phyloP scores from a whole-genome alignment of 2,329 filamentous ascomycete species.

The Trichophyton mentagrophytes region DNA sequence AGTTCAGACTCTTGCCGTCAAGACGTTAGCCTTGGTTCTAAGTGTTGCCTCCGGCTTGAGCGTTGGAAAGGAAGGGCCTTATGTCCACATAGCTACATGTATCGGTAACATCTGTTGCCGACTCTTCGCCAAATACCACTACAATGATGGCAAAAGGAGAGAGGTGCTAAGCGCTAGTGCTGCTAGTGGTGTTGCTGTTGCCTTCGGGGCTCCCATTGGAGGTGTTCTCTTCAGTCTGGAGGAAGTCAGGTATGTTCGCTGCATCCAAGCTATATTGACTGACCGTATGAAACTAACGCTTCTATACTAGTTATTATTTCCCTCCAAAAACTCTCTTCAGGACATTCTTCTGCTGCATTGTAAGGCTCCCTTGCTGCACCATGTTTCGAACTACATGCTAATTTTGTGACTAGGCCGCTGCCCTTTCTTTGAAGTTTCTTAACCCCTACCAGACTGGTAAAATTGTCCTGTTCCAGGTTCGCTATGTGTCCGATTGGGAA shows the following conservation, averaged over 20 bases:
- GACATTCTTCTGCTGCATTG: conserved; percentile 97
- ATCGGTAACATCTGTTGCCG: conserved; percentile 92
- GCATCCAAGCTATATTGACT: neutral
- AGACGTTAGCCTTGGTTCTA: conserved; percentile 68
- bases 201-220: conserved; percentile 85
- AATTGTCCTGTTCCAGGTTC: conserved; percentile 91
- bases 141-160: conserved; percentile 84
- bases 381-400: neutral
- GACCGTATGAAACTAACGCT: neutral
- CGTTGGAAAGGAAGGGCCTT: conserved; percentile 87
- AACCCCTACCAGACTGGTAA: conserved; percentile 95
- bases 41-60: conserved; percentile 88
- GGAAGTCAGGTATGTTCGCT: conserved; percentile 51
- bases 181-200: conserved; percentile 81
- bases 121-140: conserved; percentile 85
- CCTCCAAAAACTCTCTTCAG: conserved; percentile 93
- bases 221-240: conserved; percentile 91
- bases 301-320: conserved; percentile 65
- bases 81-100: conserved; percentile 93
- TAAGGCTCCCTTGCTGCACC: conserved; percentile 25
- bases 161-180: conserved; percentile 88
- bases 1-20: conserved; percentile 72
- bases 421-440: conserved; percentile 81
- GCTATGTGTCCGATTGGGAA: conserved; percentile 82
- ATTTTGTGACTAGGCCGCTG: conserved; percentile 42